A percentile compares a stretch with the other conserved stretches of the same genome.
phyloP scores from a whole-genome alignment of 306 rosid species.

The Prunus mira region DNA sequence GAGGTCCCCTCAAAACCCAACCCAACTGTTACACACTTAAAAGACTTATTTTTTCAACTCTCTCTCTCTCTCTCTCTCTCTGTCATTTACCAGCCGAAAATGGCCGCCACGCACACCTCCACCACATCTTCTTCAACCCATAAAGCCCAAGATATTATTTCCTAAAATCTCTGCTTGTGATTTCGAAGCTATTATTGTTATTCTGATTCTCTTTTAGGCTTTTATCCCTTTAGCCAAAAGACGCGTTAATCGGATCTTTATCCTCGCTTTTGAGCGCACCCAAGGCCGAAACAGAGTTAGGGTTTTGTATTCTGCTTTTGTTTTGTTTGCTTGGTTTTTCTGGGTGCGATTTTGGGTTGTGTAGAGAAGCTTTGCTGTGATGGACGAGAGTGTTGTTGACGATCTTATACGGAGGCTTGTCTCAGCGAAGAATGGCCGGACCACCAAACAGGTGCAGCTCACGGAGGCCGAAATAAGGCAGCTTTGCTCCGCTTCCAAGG shows the following conservation, averaged over 20 bases:
- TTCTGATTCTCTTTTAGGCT: slow-evolving; percentile 1
- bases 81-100: slow-evolving; percentile 39
- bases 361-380: slow-evolving; percentile 9
- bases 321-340: neutral
- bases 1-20: neutral
- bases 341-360: neutral
- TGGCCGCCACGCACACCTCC: slow-evolving; percentile 38
- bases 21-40: neutral
- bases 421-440: slow-evolving; percentile 67
- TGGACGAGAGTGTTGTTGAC: slow-evolving; percentile 58
- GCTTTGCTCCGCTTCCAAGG: slow-evolving; percentile 56
- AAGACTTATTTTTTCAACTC: neutral
- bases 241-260: neutral
- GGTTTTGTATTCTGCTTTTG: neutral
- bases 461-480: slow-evolving; percentile 69
- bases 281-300: neutral
- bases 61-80: neutral
- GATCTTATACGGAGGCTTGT: slow-evolving; percentile 63
- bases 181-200: neutral
- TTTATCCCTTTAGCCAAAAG: neutral
- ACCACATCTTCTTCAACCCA: slow-evolving; percentile 8
- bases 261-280: neutral
- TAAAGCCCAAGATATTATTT: neutral
- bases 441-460: slow-evolving; percentile 65
- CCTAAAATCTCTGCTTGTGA: neutral